Base-by-base conservation (phyloP, 108 stramenopile genomes). In the Asterionellopsis glacialis region DNA sequence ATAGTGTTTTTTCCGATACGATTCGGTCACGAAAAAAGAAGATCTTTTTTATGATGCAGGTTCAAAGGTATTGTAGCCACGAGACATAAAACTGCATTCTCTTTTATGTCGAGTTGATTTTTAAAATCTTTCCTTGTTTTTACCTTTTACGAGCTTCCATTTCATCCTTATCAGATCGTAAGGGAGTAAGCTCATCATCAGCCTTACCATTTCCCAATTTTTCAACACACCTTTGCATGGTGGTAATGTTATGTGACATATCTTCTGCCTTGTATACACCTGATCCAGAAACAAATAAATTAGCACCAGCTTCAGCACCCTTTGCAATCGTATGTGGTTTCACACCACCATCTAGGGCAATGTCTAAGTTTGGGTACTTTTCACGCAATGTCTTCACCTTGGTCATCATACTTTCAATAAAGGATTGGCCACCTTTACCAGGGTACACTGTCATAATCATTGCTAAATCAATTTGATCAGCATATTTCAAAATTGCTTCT, bases 381-480 rank as follows among this genome's bases (percentile, higher is more conserved):
- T 65, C 67, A 12, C 95, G 67, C 19, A 96, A 47, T 18, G 64
- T 58, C 25, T 73, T 66, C n/a, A 96, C 89, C 74, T 93, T 95
- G 16, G 67, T 44, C 94, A 95, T 95, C 85, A 85, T 81, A 59
- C 80, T 70, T 45, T 59, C 59, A 77, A 94, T 96, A 59, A 96
- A 96, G 9, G 63, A 63, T 71, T 96, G 95, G 9, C 95, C 95
- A 24, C 84, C 79, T 25, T 87, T 87, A 14, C 95, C 95, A 45
- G 95, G 95, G 68, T 96, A 84, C 11, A 96, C 95, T 12, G 95
- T 93, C 95, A 95, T 96, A 15, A 96, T 67, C 47, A 96, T 70
- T 19, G 83, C 89, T 65, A 93, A 45, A 61, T 94, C 93, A 23
- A 92, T 51, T 42, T 80, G 70, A 51, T 78, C 77, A 1, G 79